Base-by-base conservation (phyloP, 2,329 filamentous ascomycete species). In the Ascochyta fabae region DNA sequence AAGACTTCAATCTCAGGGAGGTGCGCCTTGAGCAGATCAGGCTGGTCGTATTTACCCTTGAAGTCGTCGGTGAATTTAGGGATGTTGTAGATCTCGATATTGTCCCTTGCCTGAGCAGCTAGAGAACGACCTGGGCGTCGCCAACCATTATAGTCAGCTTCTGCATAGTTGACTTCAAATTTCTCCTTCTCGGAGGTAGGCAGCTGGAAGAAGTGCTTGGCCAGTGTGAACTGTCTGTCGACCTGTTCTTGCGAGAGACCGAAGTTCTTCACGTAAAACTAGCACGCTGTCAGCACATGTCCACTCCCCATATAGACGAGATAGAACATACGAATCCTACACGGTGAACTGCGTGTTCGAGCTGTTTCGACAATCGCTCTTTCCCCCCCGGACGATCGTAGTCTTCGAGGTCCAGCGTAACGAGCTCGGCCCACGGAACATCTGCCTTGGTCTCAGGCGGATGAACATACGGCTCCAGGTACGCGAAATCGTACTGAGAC, bases 241-340 rank as follows among this genome's bases (percentile, higher is more conserved):
- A 88, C 79, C 66, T 86, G 77, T 42, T 86, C 84, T 67, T 87
- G 84, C 0, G 73, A 75, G n/a, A 88, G 77, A 29, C 84, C 85
- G 58, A 84, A 87, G 71, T 73, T 86, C 55, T 81, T 83, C 19
- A 88, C 81, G 58, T 87, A 87, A 74, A 88, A 88, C 75, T 88
- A 29, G 85, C 0, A 6, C 4, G 19, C 1, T 6, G 7, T 51
- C 6, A 47, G 53, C 19, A 34, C 15, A 15, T 12, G 12, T 23
- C 26, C 5, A 4, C 15, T 23, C 26, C 23, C 22, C 22, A 22
- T 13, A 13, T 2, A 15, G 29, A 23, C 1, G 5, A 12, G n/a
- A 7, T 12, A 45, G 2, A 9, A 66, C 66, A n/a, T 54, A 68
- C 67, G 41, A 69, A 68, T 23, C 85, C 83, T 60, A 78, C 72